phyloP scores from a whole-genome alignment of 768 basidiomycete species.

The Tubosaeta brunneosetosa region DNA sequence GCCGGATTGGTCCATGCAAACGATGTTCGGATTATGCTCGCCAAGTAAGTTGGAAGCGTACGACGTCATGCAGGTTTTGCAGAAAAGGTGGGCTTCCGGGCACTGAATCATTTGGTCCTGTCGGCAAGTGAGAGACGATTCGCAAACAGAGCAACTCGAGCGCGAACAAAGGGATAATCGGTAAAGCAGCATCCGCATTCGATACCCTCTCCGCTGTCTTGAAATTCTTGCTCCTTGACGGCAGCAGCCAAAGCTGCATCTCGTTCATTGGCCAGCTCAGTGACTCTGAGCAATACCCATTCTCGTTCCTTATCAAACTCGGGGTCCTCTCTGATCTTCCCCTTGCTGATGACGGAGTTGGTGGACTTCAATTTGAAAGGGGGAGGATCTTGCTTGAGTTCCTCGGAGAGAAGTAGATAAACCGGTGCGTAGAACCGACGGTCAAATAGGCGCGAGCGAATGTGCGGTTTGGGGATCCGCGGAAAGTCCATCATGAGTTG shows the following conservation, averaged over 20 bases:
- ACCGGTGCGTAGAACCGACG: conserved; percentile 63
- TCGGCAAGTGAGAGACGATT: background rate
- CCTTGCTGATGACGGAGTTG: conserved; percentile 38
- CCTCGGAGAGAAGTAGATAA: conserved; percentile 46
- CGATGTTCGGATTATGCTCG: conserved; percentile 53
- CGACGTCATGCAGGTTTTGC: conserved; percentile 60
- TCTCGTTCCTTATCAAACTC: conserved; percentile 42
- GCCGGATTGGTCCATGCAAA: conserved; percentile 80
- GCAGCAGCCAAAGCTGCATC: conserved; percentile 32
- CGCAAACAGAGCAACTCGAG: background rate
- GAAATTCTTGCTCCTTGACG: conserved; percentile 38
- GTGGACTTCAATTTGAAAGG: conserved; percentile 38
- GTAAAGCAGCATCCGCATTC: conserved; percentile 90
- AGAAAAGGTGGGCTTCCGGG: conserved; percentile 86
- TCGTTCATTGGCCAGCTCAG: conserved; percentile 20
- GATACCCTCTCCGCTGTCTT: conserved; percentile 55
- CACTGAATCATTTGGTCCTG: conserved; percentile 87
- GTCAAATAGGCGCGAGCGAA: conserved; percentile 40
- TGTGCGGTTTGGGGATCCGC: conserved; percentile 48
- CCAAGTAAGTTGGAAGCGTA: conserved; percentile 69
- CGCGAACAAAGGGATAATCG: conserved; percentile 62
- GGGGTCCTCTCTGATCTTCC: conserved; percentile 35
- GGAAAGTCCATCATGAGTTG: conserved; percentile 57
- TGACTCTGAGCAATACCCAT: conserved; percentile 43
- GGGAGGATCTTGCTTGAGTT: conserved; percentile 23